A percentile compares a stretch with the other conserved stretches of the same genome.
Conservation (phyloP, 2,329 filamentous ascomycete genomes). For the Pseudogymnoascus sp. region DNA sequence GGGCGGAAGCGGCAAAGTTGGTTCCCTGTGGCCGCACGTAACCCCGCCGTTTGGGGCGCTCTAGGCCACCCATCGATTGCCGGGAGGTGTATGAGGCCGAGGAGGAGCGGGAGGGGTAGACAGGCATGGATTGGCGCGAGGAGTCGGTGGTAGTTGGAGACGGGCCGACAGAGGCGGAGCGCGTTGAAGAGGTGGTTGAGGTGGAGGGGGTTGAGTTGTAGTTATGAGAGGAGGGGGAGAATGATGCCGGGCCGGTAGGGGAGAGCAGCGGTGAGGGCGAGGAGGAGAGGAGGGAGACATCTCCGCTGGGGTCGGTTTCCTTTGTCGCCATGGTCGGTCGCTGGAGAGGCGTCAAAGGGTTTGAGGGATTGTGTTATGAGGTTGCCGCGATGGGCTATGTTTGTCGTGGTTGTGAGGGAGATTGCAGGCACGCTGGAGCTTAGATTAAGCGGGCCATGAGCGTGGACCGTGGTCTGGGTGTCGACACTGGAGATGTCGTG, state of each 20-base stretch:
- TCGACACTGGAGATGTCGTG: neutral
- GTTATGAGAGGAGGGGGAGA: conserved; percentile 58
- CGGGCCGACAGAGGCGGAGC: conserved; percentile 40
- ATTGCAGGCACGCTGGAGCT: neutral
- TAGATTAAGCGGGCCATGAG: neutral
- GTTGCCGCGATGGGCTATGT: neutral
- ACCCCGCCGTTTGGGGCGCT: conserved; percentile 31
- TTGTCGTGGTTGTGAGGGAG: neutral
- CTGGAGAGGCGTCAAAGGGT: neutral
- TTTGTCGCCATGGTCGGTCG: neutral
- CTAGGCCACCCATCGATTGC: conserved; percentile 35
- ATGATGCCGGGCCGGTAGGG: conserved; percentile 33
- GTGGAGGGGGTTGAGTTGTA: conserved; percentile 57
- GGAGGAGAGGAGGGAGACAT: neutral
- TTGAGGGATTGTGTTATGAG: neutral
- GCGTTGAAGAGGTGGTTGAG: conserved; percentile 41
- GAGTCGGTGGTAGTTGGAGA: conserved; percentile 33
- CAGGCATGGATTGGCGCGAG: conserved; percentile 35
- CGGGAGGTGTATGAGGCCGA: conserved; percentile 45
- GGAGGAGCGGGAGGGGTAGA: conserved; percentile 50
- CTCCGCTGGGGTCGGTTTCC: neutral
- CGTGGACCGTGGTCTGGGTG: neutral
- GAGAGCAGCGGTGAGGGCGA: neutral
- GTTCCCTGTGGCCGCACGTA: conserved; percentile 29
- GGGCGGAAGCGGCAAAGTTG: conserved; percentile 80